A percentile compares a stretch with the other conserved stretches of the same genome.
Evolutionary conservation across 257 asterid species (phyloP).

Genomic region (Nicotiana paniculata): DNA sequence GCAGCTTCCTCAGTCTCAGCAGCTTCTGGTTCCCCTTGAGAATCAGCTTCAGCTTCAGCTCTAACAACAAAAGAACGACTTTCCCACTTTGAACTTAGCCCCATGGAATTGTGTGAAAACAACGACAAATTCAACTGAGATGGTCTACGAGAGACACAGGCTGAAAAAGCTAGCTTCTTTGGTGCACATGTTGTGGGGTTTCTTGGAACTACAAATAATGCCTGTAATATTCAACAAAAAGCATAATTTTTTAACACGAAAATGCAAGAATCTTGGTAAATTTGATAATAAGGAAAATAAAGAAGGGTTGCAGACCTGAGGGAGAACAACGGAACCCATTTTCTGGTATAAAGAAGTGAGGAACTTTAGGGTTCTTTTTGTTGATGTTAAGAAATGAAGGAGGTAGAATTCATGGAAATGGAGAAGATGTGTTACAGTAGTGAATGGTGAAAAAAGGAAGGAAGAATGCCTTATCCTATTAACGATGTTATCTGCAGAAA

Average conservation of each 20-base stretch:
- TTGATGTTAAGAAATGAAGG: neutral
- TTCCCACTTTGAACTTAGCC: slow-evolving; percentile 23
- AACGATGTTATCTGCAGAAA: neutral
- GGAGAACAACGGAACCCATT: slow-evolving; percentile 32
- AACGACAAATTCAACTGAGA: slow-evolving; percentile 1
- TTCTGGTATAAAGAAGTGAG: neutral
- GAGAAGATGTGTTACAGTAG: neutral
- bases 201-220: slow-evolving; percentile 42
- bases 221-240: slow-evolving; percentile 33
- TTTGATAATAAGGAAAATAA: neutral
- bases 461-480: slow-evolving; percentile 9
- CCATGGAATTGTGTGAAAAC: slow-evolving; percentile 16
- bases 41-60: slow-evolving; percentile 44
- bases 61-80: slow-evolving; percentile 32
- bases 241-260: neutral
- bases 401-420: slow-evolving; percentile 5
- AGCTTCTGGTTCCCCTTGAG: slow-evolving; percentile 30
- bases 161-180: slow-evolving; percentile 37
- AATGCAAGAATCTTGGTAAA: neutral
- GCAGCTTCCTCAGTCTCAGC: slow-evolving; percentile 14
- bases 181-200: slow-evolving; percentile 28
- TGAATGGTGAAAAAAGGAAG: neutral
- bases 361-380: neutral
- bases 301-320: slow-evolving; percentile 22
- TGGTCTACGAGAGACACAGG: slow-evolving; percentile 25